Conservation (phyloP, 164 flowering plant genomes). For the Protea cynaroides region DNA sequence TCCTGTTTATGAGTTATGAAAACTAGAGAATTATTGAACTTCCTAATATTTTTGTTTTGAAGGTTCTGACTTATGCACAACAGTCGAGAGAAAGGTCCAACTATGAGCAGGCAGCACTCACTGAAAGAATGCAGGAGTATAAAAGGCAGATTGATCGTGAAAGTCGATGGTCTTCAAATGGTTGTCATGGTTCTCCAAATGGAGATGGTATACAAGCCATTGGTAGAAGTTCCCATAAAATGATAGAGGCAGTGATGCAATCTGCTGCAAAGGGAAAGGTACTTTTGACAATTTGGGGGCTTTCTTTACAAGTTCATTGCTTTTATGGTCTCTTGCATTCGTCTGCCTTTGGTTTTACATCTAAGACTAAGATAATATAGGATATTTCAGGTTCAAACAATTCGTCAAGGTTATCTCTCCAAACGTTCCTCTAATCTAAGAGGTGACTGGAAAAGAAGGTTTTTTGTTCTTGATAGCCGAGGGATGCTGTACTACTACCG, state of each 20-base stretch:
- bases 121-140: constrained; percentile 89
- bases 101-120: constrained; percentile 87
- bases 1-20: background rate
- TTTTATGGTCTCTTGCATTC: constrained; percentile 4
- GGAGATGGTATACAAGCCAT: constrained; percentile 39
- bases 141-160: constrained; percentile 86
- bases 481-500: constrained; percentile 96
- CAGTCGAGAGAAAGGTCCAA: constrained; percentile 91
- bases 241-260: constrained; percentile 59
- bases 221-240: constrained; percentile 47
- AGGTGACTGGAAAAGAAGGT: constrained; percentile 96
- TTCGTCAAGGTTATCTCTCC: constrained; percentile 91
- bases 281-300: background rate
- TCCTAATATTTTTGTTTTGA: constrained; percentile 15
- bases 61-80: constrained; percentile 95
- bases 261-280: constrained; percentile 96
- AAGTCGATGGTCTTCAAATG: constrained; percentile 61
- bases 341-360: background rate
- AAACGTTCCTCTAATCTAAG: constrained; percentile 94
- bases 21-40: constrained; percentile 1
- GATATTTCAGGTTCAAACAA: constrained; percentile 79
- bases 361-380: constrained; percentile 15
- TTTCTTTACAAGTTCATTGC: background rate
- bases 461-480: constrained; percentile 92
- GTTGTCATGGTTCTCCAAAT: constrained; percentile 56